These are phyloP conservation scores for Pochonia chlamydosporia DNA, from an alignment of 2,329 filamentous ascomycete species.

Conservation along the genomic window DNA sequence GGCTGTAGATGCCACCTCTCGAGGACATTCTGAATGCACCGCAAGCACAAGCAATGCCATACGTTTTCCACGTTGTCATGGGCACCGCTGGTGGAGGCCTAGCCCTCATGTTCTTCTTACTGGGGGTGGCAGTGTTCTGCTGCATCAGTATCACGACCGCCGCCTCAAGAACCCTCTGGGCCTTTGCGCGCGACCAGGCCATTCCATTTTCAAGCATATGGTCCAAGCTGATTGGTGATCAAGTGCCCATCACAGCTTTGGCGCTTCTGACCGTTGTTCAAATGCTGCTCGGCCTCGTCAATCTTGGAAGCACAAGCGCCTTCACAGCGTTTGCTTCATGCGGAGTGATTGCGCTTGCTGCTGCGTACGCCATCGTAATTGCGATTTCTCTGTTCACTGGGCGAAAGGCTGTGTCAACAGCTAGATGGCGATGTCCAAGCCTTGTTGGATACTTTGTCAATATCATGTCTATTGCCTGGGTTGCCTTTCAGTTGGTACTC, in stretches of 20 bases:
- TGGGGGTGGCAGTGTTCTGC: constrained; percentile 52
- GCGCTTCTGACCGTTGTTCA: constrained; percentile 47
- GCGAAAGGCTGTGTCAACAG: too few species aligned
- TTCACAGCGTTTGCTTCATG: neutral
- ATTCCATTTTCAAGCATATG: constrained; percentile 46
- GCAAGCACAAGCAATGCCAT: constrained; percentile 48
- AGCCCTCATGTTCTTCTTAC: constrained; percentile 44
- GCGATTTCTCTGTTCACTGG: too few species aligned
- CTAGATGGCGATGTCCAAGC: too few species aligned
- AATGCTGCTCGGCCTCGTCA: constrained; percentile 49
- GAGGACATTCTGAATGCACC: constrained; percentile 38
- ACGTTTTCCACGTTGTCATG: constrained; percentile 45
- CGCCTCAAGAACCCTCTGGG: constrained; percentile 53
- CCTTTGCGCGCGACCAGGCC: constrained; percentile 52
- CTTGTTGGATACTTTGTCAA: neutral
- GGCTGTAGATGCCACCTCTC: constrained; percentile 32
- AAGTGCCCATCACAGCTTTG: constrained; percentile 46
- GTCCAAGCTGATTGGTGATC: constrained; percentile 38
- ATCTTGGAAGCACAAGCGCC: constrained; percentile 36
- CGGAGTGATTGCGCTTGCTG: neutral
- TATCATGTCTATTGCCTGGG: neutral
- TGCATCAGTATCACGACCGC: constrained; percentile 55
- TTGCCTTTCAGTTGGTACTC: neutral
- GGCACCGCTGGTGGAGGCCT: constrained; percentile 46
- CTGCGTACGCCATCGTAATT: neutral